Evolutionary conservation across 176 grass and related monocot genomes (phyloP).

Genomic region (Areca catechu): DNA sequence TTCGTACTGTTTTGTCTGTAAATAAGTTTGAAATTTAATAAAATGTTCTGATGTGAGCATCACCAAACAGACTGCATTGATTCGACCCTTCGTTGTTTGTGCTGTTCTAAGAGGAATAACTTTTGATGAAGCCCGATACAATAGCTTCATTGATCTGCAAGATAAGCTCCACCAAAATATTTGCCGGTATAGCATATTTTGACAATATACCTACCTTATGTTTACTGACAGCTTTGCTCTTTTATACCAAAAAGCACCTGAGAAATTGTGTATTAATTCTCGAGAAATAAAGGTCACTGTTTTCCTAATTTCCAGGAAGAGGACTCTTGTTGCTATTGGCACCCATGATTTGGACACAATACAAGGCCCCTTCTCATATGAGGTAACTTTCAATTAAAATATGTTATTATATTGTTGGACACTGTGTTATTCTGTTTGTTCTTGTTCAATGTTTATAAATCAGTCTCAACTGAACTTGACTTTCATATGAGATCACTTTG

Average conservation of each 20-base stretch:
- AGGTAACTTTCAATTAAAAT: constrained; percentile 40
- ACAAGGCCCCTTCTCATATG: constrained; percentile 77
- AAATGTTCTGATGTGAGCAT: constrained; percentile 8
- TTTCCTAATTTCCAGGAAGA: constrained; percentile 43
- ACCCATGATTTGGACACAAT: constrained; percentile 94
- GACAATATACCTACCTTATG: background rate
- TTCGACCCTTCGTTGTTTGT: constrained; percentile 86
- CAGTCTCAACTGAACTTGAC: no score
- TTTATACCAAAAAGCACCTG: no score
- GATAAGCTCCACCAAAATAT: constrained; percentile 99
- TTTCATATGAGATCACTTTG: no score
- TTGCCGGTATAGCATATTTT: constrained; percentile 29
- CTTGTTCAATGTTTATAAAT: no score
- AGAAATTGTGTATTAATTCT: background rate
- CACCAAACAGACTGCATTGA: constrained; percentile 55
- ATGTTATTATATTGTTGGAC: no score
- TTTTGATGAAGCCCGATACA: constrained; percentile 88
- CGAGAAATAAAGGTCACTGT: background rate
- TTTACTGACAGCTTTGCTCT: no score
- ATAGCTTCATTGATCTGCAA: constrained; percentile 98
- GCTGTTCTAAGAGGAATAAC: constrained; percentile 77
- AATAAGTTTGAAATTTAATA: background rate
- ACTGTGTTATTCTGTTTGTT: no score
- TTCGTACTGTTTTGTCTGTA: no score
- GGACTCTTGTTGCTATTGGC: constrained; percentile 93